Evolutionary conservation across 1,139 yeast species (phyloP), one percentile per base, ranked within the genome.

Genomic region (Lodderomyces oxycetoniae): DNA sequence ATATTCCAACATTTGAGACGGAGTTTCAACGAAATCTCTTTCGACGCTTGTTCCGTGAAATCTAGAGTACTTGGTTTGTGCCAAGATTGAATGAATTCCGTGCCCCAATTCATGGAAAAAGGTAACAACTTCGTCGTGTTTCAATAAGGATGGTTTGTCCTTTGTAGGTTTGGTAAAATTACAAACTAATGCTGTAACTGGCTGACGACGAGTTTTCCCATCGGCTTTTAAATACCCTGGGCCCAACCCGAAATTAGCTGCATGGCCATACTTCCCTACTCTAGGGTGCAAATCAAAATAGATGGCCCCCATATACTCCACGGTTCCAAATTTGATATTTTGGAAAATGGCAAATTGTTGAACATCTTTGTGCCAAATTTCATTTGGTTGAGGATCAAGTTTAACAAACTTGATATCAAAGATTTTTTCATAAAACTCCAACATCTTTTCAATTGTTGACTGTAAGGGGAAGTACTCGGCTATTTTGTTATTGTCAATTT

Each of bases 81-180:
- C 83, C 39, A 85, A 70, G 28, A 85, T 63, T 44, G 77, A 84
- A 57, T 86, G 95, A 38, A 86, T 80, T 37, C 94, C 95, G 52
- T 86, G 95, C 19, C 95, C 95, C 47, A 85, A 68, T 58, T 86
- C 95, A 52, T 86, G 95, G 79, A 86, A 86, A 48, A 86, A 80
- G 0, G 95, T 86, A 17, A 79, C 78, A 4, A 86, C 87, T 55
- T 86, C 95, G 42, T 67, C 67, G 53, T 85, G 95, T 50, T 80
- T 80, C 47, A 86, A 68, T 44, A 86, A 63, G 1, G 94, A 77
- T 10, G 95, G 94, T 50, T 79, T 82, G 7, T 67, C 72, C 20
- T 67, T 60, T 2, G 85, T 71, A 28, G 93, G 88, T 52, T 81
- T 81, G 30, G 94, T 79, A 55, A 86, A 85, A 59, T 85, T 86